Percentiles rank a stretch among this genome's conserved stretches.
Evolutionary conservation across 1,284 basidiomycete species (phyloP).

Genomic region (Ustilago cynodontis): DNA sequence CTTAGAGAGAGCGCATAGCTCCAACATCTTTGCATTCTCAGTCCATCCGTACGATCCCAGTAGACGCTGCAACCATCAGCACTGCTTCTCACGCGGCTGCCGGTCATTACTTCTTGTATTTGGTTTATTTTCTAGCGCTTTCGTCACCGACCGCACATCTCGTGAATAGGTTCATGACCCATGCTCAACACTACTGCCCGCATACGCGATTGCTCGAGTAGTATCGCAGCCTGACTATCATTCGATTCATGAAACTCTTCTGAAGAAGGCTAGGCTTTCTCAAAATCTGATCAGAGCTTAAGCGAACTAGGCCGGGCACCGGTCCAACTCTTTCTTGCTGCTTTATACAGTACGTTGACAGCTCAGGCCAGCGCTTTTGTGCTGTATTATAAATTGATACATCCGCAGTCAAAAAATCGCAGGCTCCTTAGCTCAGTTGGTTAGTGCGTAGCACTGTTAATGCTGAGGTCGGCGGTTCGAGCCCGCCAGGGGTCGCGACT

Average conservation of each 20-base stretch:
- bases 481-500: slow-evolving; percentile 52
- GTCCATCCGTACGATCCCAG: not conserved
- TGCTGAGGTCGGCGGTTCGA: slow-evolving; percentile 62
- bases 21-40: too few relatives aligned
- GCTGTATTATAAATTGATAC: not conserved
- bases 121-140: not conserved
- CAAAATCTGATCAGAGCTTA: too few relatives aligned
- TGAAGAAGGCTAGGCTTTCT: too few relatives aligned
- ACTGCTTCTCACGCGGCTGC: not conserved
- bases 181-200: not conserved
- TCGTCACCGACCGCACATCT: slow-evolving; percentile 5
- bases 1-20: not conserved
- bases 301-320: too few relatives aligned
- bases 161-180: slow-evolving; percentile 14
- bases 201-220: not conserved
- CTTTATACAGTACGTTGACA: too few relatives aligned
- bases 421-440: slow-evolving; percentile 58
- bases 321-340: too few relatives aligned
- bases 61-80: not conserved
- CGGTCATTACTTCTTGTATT: slow-evolving; percentile 5
- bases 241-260: not conserved
- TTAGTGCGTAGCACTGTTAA: slow-evolving; percentile 63
- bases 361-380: too few relatives aligned
- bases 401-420: not conserved
- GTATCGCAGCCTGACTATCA: too few relatives aligned